Evolutionary conservation across 306 rosid species (phyloP).

Genomic region (Pachyrhizus erosus): DNA sequence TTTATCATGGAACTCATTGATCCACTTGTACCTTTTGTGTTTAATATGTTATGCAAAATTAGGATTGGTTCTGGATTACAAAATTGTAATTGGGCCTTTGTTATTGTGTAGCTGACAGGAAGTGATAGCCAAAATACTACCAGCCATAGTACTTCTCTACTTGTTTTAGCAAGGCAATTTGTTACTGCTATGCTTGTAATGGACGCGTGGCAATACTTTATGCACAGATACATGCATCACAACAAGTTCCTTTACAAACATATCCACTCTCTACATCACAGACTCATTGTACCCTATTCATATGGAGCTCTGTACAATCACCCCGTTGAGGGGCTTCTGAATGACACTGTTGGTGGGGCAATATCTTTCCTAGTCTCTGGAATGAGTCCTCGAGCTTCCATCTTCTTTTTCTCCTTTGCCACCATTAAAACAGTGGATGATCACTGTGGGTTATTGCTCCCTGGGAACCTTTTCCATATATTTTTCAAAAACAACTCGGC

Average conservation of each 20-base stretch:
- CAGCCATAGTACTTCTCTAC: constrained; percentile 54
- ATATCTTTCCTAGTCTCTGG: constrained; percentile 88
- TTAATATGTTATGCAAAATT: constrained; percentile 4
- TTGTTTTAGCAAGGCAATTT: constrained; percentile 70
- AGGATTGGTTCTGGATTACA: constrained; percentile 24
- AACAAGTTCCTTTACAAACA: constrained; percentile 95
- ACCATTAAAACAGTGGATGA: constrained; percentile 95
- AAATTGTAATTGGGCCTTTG: constrained; percentile 36
- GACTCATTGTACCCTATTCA: constrained; percentile 87
- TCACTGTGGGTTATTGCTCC: constrained; percentile 93
- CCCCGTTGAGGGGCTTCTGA: constrained; percentile 94
- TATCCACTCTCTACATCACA: constrained; percentile 91
- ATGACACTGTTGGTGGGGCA: constrained; percentile 94
- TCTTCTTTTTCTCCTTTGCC: constrained; percentile 97
- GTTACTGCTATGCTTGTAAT: constrained; percentile 81
- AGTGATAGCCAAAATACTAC: constrained; percentile 49
- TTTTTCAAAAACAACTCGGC: constrained; percentile 86
- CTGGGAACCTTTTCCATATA: constrained; percentile 84
- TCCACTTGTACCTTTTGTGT: not conserved
- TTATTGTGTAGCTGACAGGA: constrained; percentile 68
- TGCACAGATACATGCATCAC: constrained; percentile 98
- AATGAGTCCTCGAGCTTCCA: constrained; percentile 87
- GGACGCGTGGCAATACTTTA: constrained; percentile 98
- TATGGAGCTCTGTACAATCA: constrained; percentile 97
- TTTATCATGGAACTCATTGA: not conserved